Base-by-base conservation (phyloP, 83 land plant genomes). In the Isoetes engelmannii region DNA sequence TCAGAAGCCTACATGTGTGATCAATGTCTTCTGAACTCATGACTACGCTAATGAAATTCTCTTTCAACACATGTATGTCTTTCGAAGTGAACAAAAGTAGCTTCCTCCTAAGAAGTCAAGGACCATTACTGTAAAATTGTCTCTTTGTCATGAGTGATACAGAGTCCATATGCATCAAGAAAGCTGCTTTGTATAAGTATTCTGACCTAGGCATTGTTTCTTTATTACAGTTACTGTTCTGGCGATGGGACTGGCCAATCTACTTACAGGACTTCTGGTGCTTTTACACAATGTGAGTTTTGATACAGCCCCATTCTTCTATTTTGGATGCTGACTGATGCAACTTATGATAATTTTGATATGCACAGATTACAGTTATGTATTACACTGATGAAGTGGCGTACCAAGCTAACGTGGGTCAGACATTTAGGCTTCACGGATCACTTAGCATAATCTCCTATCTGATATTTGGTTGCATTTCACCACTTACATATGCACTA, bases 401-500 rank as follows among this genome's bases (percentile, higher is more conserved):
- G 9, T 87, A 82, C 72, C 7, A 45, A 21, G 70, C 61, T 47
- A 12, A 42, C 64, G 74, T 87, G 0, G 89, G 86, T 7, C 67
- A 56, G 45, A 74, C 77, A 55, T 76, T 69, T 61, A 45, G 57
- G 9, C 63, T 75, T 5, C 84, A 87, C 61, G 80, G 75, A 0
- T 59, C 63, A 41, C 58, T 85, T 41, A 78, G 71, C 10, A 51
- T 87, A 3, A 7, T 79, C n/a, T 83, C 89, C 8, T 87, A 65
- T 58, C 64, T 83, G 8, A 13, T 85, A 0, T 78, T 83, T 65
- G 91, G 91, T 3, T 45, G 77, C 5, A 18, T 85, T 5, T 84
- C 91, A 55, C 82, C 82, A n/a, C 68, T 83, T 1, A 72, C 75
- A 6, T 87, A 87, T 66, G 86, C 79, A 48, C 79, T 85, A 73